Evolutionary conservation across 176 grass and related monocot genomes (phyloP).

Genomic region (Alopecurus myosuroides): DNA sequence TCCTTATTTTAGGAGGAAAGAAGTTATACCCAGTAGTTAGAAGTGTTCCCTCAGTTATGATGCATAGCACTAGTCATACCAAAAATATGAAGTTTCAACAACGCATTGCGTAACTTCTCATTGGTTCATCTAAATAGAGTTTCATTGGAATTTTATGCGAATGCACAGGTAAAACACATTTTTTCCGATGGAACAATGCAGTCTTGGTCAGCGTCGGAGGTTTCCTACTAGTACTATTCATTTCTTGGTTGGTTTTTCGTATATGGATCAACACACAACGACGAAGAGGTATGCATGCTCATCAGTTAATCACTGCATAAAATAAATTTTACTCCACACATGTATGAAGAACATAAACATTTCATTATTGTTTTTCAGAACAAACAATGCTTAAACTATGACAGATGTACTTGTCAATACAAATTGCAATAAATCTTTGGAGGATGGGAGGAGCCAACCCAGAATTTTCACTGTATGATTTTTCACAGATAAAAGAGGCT

Average conservation of each 20-base stretch:
- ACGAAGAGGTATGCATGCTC: constrained; percentile 33
- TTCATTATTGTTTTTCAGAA: constrained; percentile 17
- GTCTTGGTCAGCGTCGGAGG: not conserved
- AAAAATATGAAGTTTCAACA: not conserved
- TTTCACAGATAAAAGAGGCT: constrained; percentile 40
- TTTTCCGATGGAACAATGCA: constrained; percentile 11
- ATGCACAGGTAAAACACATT: constrained; percentile 1
- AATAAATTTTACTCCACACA: not conserved
- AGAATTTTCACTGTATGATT: constrained; percentile 41
- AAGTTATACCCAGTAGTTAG: not conserved
- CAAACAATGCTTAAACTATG: constrained; percentile 23
- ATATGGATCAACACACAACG: constrained; percentile 45
- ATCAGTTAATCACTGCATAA: not conserved
- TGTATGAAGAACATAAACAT: not conserved
- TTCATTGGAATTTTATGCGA: not conserved
- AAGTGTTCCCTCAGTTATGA: constrained; percentile 3
- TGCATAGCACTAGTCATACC: not conserved
- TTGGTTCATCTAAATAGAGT: not conserved
- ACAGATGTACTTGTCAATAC: constrained; percentile 31
- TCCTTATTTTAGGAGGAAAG: not conserved
- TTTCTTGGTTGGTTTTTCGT: constrained; percentile 41
- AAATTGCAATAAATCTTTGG: constrained; percentile 29
- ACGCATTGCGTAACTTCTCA: not conserved
- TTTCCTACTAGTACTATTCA: constrained; percentile 6
- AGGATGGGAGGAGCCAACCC: constrained; percentile 30